A percentile compares a stretch with the other conserved stretches of the same genome.
These are phyloP conservation scores for Fusarium pseudograminearum DNA, from an alignment of 2,329 filamentous ascomycete species.

Conservation along the genomic window DNA sequence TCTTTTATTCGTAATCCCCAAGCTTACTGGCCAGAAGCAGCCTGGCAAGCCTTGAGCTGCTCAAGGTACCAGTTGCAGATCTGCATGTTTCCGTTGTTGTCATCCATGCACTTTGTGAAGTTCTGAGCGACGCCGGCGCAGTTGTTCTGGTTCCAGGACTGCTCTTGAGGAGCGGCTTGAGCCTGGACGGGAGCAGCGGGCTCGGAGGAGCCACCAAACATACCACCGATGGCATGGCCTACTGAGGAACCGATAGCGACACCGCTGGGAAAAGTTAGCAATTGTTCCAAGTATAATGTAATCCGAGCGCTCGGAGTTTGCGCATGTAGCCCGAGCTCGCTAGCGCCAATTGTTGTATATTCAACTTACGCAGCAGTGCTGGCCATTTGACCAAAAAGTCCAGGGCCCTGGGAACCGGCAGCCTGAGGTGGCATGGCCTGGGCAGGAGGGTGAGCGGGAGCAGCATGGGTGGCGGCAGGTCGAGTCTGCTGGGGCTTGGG, in stretches of 20 bases:
- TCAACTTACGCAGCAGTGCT: constrained; percentile 91
- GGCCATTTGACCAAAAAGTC: constrained; percentile 96
- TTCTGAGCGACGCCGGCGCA: constrained; percentile 83
- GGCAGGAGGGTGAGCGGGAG: constrained; percentile 50
- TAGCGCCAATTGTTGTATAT: neutral
- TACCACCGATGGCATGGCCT: constrained; percentile 91
- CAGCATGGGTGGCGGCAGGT: constrained; percentile 76
- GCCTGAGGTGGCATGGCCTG: constrained; percentile 41
- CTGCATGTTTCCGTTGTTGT: constrained; percentile 91
- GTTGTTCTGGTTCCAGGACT: constrained; percentile 68
- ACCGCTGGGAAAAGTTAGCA: constrained; percentile 70
- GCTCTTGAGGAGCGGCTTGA: constrained; percentile 59
- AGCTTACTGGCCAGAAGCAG: constrained; percentile 76
- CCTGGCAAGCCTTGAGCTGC: constrained; percentile 92
- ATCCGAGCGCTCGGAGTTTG: constrained; percentile 3
- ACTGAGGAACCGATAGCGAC: constrained; percentile 96
- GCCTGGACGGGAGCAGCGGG: constrained; percentile 64
- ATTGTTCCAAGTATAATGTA: constrained; percentile 11
- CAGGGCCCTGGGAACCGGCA: constrained; percentile 74
- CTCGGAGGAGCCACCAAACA: constrained; percentile 81
- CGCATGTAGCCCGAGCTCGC: constrained; percentile 4
- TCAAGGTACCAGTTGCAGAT: constrained; percentile 99
- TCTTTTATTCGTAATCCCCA: constrained; percentile 17
- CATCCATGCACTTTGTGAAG: constrained; percentile 97
- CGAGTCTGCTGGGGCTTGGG: constrained; percentile 72